Percentiles rank a stretch among this genome's conserved stretches.
phyloP scores from a whole-genome alignment of 257 asterid species.

The Echium plantagineum region DNA sequence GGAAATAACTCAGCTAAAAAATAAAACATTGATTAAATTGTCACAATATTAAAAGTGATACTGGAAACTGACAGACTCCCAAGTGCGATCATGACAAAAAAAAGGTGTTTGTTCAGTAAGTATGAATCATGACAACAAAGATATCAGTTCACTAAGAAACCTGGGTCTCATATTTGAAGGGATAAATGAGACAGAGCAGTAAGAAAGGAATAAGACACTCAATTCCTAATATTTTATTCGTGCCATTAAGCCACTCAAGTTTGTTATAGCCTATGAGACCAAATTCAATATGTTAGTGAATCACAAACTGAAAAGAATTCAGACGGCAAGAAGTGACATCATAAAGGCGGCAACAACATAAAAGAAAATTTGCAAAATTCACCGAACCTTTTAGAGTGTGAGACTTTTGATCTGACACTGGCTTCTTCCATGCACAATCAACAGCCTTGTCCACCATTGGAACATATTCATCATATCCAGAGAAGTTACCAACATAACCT shows the following conservation, averaged over 20 bases:
- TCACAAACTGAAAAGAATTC: no score
- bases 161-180: background rate
- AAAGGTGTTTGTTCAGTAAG: no score
- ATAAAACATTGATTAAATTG: background rate
- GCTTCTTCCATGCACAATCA: conserved; percentile 81
- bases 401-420: conserved; percentile 38
- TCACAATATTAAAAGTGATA: background rate
- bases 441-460: conserved; percentile 99
- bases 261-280: background rate
- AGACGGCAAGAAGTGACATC: background rate
- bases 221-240: background rate
- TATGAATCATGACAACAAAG: background rate
- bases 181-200: background rate
- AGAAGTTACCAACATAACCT: conserved; percentile 33
- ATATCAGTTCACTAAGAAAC: background rate
- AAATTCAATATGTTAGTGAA: background rate
- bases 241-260: background rate
- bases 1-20: background rate
- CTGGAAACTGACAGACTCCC: background rate
- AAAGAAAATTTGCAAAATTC: no score
- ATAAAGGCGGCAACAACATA: background rate
- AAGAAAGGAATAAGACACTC: background rate
- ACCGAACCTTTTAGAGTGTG: conserved; percentile 27
- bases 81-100: background rate
- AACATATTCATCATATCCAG: conserved; percentile 91